A percentile compares a stretch with the other conserved stretches of the same genome.
phyloP scores from a whole-genome alignment of 2,329 filamentous ascomycete species.

The Fusarium austroafricanum region DNA sequence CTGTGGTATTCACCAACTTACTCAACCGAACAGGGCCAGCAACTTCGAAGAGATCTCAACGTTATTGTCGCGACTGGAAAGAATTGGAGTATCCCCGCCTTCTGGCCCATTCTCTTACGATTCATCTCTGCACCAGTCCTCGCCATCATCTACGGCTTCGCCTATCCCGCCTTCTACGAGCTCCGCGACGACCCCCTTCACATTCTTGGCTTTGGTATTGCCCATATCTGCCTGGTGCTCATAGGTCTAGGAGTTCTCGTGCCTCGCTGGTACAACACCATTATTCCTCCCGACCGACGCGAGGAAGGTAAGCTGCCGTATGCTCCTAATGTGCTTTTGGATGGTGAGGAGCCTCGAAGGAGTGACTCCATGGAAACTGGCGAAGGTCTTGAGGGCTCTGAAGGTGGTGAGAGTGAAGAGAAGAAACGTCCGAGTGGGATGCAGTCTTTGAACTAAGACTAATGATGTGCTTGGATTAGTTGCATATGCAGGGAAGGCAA shows the following conservation, averaged over 20 bases:
- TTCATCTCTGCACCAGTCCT: conserved; percentile 63
- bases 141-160: conserved; percentile 64
- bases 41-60: conserved; percentile 67
- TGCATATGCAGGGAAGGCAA: not conserved
- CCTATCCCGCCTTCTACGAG: conserved; percentile 62
- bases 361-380: conserved; percentile 34
- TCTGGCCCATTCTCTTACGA: conserved; percentile 63
- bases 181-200: conserved; percentile 62
- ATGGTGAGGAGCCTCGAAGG: conserved; percentile 19
- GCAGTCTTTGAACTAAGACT: not conserved
- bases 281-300: conserved; percentile 61
- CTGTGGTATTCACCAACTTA: conserved; percentile 1
- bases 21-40: conserved; percentile 58
- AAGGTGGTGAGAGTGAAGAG: conserved; percentile 26
- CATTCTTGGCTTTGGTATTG: conserved; percentile 62
- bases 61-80: conserved; percentile 63
- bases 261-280: conserved; percentile 64
- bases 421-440: conserved; percentile 7
- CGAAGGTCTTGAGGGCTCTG: conserved; percentile 3
- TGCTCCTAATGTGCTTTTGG: conserved; percentile 42
- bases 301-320: conserved; percentile 56
- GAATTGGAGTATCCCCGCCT: conserved; percentile 66
- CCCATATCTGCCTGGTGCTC: conserved; percentile 59
- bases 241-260: conserved; percentile 62
- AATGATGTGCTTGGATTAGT: not conserved